Evolutionary conservation across 2,329 filamentous ascomycete species (phyloP).

Genomic region (Cephalotrichum gorgonifer): DNA sequence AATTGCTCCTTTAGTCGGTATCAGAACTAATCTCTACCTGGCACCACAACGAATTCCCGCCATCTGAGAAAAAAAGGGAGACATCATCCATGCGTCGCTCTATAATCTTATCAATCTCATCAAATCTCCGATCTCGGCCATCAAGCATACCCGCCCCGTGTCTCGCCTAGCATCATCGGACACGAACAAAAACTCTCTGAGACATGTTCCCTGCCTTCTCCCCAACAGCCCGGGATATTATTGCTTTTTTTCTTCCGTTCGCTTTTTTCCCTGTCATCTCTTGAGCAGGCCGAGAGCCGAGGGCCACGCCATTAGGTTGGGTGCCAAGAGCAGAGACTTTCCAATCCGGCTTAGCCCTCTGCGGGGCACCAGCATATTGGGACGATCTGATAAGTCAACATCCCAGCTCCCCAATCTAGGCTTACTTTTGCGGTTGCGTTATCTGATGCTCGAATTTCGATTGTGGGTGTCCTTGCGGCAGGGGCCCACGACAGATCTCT

Average conservation of each 20-base stretch:
- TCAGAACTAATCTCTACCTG: too few species aligned
- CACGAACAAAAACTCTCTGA: too few species aligned
- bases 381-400: not conserved
- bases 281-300: too few species aligned
- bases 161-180: too few species aligned
- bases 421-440: not conserved
- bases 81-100: not conserved
- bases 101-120: conserved; percentile 1
- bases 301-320: too few species aligned
- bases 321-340: not conserved
- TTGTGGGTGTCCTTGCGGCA: not conserved
- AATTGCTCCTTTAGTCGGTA: not conserved
- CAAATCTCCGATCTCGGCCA: not conserved
- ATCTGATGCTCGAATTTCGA: not conserved
- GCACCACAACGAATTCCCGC: not conserved
- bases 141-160: not conserved
- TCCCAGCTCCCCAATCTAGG: not conserved
- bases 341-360: not conserved
- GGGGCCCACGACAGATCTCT: too few species aligned
- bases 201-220: too few species aligned
- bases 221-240: too few species aligned
- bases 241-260: too few species aligned
- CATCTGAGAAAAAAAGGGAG: not conserved
- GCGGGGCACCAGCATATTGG: not conserved
- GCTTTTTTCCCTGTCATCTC: too few species aligned